Evolutionary conservation across 2,329 filamentous ascomycete genomes (phyloP), one percentile per base, ranked within the genome.

Genomic region (Ophiostoma novo-ulmi): DNA sequence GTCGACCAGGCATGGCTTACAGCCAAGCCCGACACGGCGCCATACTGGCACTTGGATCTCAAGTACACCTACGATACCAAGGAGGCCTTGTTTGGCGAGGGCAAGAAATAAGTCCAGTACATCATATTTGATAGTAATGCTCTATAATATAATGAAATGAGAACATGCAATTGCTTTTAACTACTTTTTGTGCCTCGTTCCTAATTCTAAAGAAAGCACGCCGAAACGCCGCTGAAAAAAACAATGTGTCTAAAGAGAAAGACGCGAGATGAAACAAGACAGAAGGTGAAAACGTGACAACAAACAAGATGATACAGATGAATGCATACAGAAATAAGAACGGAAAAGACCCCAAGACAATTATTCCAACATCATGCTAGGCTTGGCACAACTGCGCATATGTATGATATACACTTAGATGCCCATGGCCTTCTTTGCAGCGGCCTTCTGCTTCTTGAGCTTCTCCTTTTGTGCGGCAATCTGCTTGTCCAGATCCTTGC

Each of bases 1-100:
- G 80, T 96, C 72, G 92, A 96, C 75, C 81, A 90, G 78, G 92
- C 91, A 6, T 96, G 93, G 92, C 74, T 84, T 75, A 81, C 89
- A 26, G 82, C 86, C 22, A 93, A 93, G 81, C 77, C 80, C 5
- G 83, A 86, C 63, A 82, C 81, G 36, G 74, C 81, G 10, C 80
- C 81, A 61, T 87, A 87, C 75, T 87, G 84, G 84, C 85, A 87
- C 74, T 80, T 82, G 70, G 87, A 90, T 68, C 78, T 91, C 70
- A 84, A 85, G 77, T 92, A 92, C 75, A 85, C 82, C 17, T 92
- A 91, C 75, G 82, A 92, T 76, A 88, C 89, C 7, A 79, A 83
- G 75, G 81, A 87, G 78, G 86, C 83, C 17, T 75, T 91, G 70
- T 90, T 90, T 77, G 81, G 80, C 7, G 75, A 78, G 0, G 80